Percentiles rank a stretch among this genome's conserved stretches.
phyloP scores from a whole-genome alignment of 2,329 filamentous ascomycete genomes.

The Hypocreales sp. region DNA sequence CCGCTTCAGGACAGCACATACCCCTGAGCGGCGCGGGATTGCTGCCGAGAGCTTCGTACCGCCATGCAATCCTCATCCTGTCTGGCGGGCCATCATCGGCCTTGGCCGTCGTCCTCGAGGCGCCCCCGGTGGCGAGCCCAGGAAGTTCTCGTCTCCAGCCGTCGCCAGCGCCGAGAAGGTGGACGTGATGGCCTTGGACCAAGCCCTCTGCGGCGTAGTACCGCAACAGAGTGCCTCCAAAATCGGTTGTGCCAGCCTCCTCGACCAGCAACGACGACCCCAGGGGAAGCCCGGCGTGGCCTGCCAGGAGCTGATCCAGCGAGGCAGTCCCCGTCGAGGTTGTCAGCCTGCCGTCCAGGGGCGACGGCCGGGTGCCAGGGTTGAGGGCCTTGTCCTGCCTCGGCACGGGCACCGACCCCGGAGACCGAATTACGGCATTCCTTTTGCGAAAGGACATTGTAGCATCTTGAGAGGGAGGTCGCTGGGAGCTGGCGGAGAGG shows the following conservation, averaged over 20 bases:
- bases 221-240: slow-evolving; percentile 65
- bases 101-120: slow-evolving; percentile 20
- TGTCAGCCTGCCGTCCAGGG: slow-evolving; percentile 71
- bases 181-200: slow-evolving; percentile 77
- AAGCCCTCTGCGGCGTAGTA: slow-evolving; percentile 92
- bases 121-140: slow-evolving; percentile 37
- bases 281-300: slow-evolving; percentile 70
- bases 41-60: slow-evolving; percentile 71
- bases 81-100: slow-evolving; percentile 34
- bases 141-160: slow-evolving; percentile 75
- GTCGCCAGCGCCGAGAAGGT: slow-evolving; percentile 68
- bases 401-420: slow-evolving; percentile 7
- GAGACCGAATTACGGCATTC: slow-evolving; percentile 31
- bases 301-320: slow-evolving; percentile 70
- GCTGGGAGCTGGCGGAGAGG: too few species aligned
- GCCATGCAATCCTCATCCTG: slow-evolving; percentile 98
- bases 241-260: slow-evolving; percentile 89
- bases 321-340: slow-evolving; percentile 86
- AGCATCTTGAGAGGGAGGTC: too few species aligned
- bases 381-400: slow-evolving; percentile 21
- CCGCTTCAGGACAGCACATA: slow-evolving; percentile 1
- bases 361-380: slow-evolving; percentile 60
- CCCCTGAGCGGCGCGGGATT: slow-evolving; percentile 13
- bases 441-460: slow-evolving; percentile 43
- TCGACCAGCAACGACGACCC: slow-evolving; percentile 70